Evolutionary conservation across 139 green algal species (phyloP).

Genomic region (Chlorella sp.): DNA sequence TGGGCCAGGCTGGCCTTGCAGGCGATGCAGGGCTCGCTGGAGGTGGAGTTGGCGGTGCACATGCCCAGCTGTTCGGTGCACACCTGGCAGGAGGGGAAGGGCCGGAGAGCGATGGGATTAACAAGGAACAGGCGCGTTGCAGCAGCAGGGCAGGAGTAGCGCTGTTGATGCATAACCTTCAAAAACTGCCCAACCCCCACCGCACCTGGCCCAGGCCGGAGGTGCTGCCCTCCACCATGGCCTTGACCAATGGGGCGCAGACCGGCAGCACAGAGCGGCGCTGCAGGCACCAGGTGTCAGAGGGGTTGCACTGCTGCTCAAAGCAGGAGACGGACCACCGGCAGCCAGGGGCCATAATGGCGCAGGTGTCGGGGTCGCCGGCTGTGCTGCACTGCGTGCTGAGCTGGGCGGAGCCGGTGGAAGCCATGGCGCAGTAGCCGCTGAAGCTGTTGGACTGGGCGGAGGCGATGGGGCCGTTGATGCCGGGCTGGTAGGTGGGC

Average conservation of each 20-base stretch:
- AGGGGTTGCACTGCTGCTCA: background rate
- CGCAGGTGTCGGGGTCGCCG: background rate
- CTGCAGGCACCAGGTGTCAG: slow-evolving; percentile 8
- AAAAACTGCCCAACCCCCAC: background rate
- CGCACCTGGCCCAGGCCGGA: background rate
- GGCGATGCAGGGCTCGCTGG: background rate
- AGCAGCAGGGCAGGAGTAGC: background rate
- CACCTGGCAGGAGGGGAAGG: background rate
- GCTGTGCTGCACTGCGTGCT: background rate
- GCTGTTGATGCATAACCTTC: background rate
- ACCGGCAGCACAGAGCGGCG: background rate
- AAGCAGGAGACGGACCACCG: slow-evolving; percentile 4
- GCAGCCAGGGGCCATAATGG: background rate
- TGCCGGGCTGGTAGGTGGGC: background rate
- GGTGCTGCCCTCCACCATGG: background rate
- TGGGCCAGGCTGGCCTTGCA: background rate
- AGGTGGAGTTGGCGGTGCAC: background rate
- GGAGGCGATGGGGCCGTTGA: background rate
- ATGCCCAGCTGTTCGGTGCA: slow-evolving; percentile 2
- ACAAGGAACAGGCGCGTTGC: background rate
- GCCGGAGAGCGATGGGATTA: no score
- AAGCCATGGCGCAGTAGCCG: background rate
- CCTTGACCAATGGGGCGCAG: background rate
- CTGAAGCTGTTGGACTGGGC: background rate
- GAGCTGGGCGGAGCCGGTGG: background rate